These are phyloP conservation scores for Bruguiera gymnorhiza DNA, from an alignment of 345 rosid species.

Conservation along the genomic window DNA sequence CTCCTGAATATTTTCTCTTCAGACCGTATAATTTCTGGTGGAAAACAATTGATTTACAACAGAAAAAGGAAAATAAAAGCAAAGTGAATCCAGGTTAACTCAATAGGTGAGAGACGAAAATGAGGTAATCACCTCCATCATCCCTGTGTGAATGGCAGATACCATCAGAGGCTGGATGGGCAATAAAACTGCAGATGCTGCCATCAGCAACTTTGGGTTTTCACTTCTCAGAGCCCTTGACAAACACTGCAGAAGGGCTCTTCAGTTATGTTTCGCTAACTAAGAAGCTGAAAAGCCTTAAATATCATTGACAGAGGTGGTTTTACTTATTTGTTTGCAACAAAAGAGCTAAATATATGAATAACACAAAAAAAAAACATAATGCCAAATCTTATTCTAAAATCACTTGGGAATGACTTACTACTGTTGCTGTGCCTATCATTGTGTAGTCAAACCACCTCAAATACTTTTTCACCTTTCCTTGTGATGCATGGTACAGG, in stretches of 20 bases:
- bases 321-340: background rate
- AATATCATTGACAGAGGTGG: background rate
- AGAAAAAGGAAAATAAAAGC: background rate
- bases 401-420: conserved; percentile 26
- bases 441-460: conserved; percentile 93
- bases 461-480: conserved; percentile 64
- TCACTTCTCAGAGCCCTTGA: conserved; percentile 81
- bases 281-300: conserved; percentile 4
- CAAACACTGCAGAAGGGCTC: conserved; percentile 54
- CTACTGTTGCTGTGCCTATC: conserved; percentile 86
- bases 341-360: background rate
- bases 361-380: background rate
- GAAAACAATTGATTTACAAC: background rate
- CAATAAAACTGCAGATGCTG: conserved; percentile 76
- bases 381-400: background rate
- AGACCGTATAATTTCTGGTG: background rate
- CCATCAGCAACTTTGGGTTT: conserved; percentile 93
- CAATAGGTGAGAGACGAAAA: background rate
- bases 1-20: background rate
- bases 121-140: conserved; percentile 74
- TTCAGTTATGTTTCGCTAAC: conserved; percentile 5
- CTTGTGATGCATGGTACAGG: conserved; percentile 86
- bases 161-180: conserved; percentile 97
- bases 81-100: background rate
- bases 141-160: conserved; percentile 84